Base-by-base conservation (phyloP, 1,284 basidiomycete genomes). In the Fomitopsis schrenkii region DNA sequence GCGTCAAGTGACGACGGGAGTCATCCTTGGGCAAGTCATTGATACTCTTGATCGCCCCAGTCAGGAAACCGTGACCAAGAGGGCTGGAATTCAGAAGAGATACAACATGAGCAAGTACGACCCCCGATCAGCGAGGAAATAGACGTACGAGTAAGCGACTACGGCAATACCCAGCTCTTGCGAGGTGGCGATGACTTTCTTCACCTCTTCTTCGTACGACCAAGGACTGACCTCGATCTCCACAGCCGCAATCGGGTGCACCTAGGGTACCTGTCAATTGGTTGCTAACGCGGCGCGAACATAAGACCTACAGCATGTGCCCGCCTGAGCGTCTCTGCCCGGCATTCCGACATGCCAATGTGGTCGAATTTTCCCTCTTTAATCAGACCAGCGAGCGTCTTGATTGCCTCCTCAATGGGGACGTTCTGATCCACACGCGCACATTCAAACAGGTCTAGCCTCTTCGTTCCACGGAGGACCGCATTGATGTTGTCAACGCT, bases 221-320 rank as follows among this genome's bases (percentile, higher is more conserved):
- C 80, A 83, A 15, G 81, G 75, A 44, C 81, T 83, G 48, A 84
- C 73, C 69, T 85, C 83, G 59, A 84, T 82, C 70, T 85, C 84
- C 38, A 81, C 79, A 3, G 75, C 72, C 2, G 79, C 71, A 53
- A 85, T 76, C 0, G 79, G 80, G 58, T 76, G 69, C 36, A 83
- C 74, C 80, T 82, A 48, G 38, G 12, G 9, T 10, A 15, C 38
- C 14, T 10, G 44, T 26, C 9, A 12, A 15, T 28, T 33, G 5
- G 12, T 8, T 4, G 6, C 38, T 15, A 8, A 8, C 14, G 12
- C 5, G 9, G 1, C 14, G 38, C 26, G 26, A 42, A 7, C 56
- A 42, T 42, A 26, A 19, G 2, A 14, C 44, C 8, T 10, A 62
- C 61, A 6, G 61, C 60, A 26, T 67, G 60, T 3, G 57, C 68